Evolutionary conservation across 345 rosid genomes (phyloP).

Genomic region (Angophora floribunda): DNA sequence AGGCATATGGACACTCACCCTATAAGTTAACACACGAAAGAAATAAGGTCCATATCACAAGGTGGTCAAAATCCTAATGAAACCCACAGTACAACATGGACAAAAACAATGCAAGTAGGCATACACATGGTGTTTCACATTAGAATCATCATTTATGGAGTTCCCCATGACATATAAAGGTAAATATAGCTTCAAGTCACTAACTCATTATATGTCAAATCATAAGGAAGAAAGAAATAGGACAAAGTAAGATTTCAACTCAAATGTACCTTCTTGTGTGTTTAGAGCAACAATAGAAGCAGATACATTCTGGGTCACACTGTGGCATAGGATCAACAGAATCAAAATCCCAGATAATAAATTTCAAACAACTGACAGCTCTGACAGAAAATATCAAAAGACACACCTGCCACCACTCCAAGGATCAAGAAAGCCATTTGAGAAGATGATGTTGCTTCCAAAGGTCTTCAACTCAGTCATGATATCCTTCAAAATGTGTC

Average conservation of each 20-base stretch:
- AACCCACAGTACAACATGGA: background rate
- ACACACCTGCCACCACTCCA: constrained; percentile 94
- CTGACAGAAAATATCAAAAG: background rate
- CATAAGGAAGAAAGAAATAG: background rate
- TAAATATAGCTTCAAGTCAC: background rate
- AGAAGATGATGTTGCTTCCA: constrained; percentile 92
- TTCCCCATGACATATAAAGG: background rate
- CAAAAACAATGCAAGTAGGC: background rate
- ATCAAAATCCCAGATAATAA: background rate
- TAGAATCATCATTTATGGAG: background rate
- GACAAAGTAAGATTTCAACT: background rate
- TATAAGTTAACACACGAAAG: background rate
- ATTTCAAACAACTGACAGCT: background rate
- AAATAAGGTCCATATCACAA: background rate
- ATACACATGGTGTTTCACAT: background rate
- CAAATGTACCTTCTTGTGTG: constrained; percentile 59
- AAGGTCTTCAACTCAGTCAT: constrained; percentile 47
- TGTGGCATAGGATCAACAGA: constrained; percentile 14
- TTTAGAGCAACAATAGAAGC: constrained; percentile 77
- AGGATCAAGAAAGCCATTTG: constrained; percentile 90
- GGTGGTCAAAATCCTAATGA: background rate
- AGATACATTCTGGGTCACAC: constrained; percentile 75
- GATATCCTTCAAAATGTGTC: constrained; percentile 42
- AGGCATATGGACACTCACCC: background rate
- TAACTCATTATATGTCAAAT: background rate